A percentile compares a stretch with the other conserved stretches of the same genome.
These are phyloP conservation scores for Strigomonas culicis DNA, from an alignment of 208 protist genomes.

Conservation along the genomic window DNA sequence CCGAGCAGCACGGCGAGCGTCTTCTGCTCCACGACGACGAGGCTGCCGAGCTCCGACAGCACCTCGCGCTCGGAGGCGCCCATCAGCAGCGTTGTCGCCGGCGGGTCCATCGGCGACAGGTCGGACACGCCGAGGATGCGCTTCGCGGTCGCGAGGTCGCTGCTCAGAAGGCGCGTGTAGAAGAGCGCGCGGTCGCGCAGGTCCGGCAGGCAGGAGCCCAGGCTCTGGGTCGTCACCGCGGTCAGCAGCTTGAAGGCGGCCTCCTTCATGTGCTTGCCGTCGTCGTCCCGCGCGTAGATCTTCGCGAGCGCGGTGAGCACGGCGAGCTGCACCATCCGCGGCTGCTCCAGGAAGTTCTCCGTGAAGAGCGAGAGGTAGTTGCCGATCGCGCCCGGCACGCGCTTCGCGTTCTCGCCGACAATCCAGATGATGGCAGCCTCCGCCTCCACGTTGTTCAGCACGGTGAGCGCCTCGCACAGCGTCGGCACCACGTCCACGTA, in stretches of 20 bases:
- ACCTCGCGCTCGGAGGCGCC: slow-evolving; percentile 9
- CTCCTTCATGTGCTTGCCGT: slow-evolving; percentile 17
- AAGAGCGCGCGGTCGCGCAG: slow-evolving; percentile 97
- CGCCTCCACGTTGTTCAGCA: slow-evolving; percentile 96
- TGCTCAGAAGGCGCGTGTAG: slow-evolving; percentile 97
- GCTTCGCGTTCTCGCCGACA: slow-evolving; percentile 95
- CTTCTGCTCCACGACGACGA: slow-evolving; percentile 30
- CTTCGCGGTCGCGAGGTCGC: slow-evolving; percentile 91
- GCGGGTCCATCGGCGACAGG: slow-evolving; percentile 1
- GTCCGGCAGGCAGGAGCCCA: slow-evolving; percentile 93
- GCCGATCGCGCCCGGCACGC: slow-evolving; percentile 91
- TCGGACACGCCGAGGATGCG: slow-evolving; percentile 45
- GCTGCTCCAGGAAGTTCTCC: slow-evolving; percentile 94
- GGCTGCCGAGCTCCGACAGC: slow-evolving; percentile 30
- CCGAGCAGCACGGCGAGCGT: slow-evolving; percentile 29
- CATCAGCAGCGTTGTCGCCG: background rate
- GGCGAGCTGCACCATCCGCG: slow-evolving; percentile 92
- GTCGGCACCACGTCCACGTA: slow-evolving; percentile 91
- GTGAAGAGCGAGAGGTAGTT: slow-evolving; percentile 95
- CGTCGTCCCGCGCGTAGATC: slow-evolving; percentile 91
- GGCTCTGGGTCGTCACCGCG: slow-evolving; percentile 76
- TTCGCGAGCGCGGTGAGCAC: slow-evolving; percentile 97
- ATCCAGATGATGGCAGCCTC: slow-evolving; percentile 98
- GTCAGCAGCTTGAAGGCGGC: slow-evolving; percentile 79
- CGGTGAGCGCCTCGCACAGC: slow-evolving; percentile 95